Evolutionary conservation across 371 early-diverging fungal genomes (phyloP).

Genomic region (Smittium culicis): DNA sequence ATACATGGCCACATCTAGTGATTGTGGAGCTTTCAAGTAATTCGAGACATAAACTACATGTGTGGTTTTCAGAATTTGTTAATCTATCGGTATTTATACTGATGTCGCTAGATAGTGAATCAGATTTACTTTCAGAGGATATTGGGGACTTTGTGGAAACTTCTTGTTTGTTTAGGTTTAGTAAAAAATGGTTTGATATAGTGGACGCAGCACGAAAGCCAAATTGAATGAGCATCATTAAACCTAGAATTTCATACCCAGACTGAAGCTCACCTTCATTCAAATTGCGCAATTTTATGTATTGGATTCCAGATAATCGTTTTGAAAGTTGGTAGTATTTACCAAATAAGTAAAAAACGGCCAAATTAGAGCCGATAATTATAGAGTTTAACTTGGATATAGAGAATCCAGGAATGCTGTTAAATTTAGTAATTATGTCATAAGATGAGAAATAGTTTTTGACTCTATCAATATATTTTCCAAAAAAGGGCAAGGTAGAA

Average conservation of each 20-base stretch:
- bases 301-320: not conserved
- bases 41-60: not conserved
- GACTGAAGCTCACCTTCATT: not conserved
- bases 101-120: not conserved
- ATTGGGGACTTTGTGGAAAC: not conserved
- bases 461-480: not conserved
- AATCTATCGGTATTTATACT: not conserved
- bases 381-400: not conserved
- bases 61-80: not conserved
- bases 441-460: not conserved
- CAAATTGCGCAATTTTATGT: not conserved
- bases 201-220: not conserved
- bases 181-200: not conserved
- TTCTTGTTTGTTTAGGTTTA: not conserved
- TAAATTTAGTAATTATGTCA: not conserved
- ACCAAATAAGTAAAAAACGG: not conserved
- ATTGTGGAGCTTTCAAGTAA: not conserved
- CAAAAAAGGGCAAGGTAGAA: not conserved
- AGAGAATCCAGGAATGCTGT: not conserved
- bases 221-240: not conserved
- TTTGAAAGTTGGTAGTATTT: not conserved
- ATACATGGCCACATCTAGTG: not conserved
- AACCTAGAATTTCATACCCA: not conserved
- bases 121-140: not conserved
- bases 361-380: not conserved